These are phyloP conservation scores for Symbiodinium natans DNA, from an alignment of 73 alveolate genomes.

Conservation along the genomic window DNA sequence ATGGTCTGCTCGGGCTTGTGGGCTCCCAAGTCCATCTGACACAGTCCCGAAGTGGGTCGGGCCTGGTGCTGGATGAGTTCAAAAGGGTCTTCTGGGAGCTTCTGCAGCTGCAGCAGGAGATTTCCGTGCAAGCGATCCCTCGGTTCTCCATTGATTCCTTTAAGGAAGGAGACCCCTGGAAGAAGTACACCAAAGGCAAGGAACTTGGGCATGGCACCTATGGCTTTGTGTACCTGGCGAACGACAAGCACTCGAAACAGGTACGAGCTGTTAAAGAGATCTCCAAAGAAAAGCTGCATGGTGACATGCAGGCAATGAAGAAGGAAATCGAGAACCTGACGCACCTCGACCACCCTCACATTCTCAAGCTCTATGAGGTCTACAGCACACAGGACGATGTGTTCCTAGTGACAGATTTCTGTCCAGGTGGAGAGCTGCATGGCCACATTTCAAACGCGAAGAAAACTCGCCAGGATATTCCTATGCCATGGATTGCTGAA, in stretches of 20 bases:
- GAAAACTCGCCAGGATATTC: constrained; percentile 43
- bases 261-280: constrained; percentile 76
- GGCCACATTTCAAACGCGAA: constrained; percentile 50
- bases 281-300: constrained; percentile 57
- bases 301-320: constrained; percentile 62
- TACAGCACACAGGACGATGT: constrained; percentile 50
- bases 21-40: constrained; percentile 62
- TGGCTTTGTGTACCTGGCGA: constrained; percentile 86
- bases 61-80: constrained; percentile 79
- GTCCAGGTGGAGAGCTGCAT: constrained; percentile 86
- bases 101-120: constrained; percentile 54
- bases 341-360: constrained; percentile 83
- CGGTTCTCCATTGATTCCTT: constrained; percentile 68
- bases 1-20: constrained; percentile 73
- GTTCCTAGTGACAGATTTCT: constrained; percentile 70
- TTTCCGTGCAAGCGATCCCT: constrained; percentile 61
- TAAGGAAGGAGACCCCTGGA: constrained; percentile 55
- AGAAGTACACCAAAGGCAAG: constrained; percentile 55
- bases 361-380: constrained; percentile 61
- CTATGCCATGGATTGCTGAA: constrained; percentile 41
- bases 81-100: constrained; percentile 75
- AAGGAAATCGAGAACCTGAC: constrained; percentile 55
- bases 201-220: constrained; percentile 80
- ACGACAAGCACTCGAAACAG: constrained; percentile 50
- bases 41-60: constrained; percentile 51